Conservation (phyloP, 495 filamentous ascomycete genomes). For the Hypoxylon lienhwacheense region DNA sequence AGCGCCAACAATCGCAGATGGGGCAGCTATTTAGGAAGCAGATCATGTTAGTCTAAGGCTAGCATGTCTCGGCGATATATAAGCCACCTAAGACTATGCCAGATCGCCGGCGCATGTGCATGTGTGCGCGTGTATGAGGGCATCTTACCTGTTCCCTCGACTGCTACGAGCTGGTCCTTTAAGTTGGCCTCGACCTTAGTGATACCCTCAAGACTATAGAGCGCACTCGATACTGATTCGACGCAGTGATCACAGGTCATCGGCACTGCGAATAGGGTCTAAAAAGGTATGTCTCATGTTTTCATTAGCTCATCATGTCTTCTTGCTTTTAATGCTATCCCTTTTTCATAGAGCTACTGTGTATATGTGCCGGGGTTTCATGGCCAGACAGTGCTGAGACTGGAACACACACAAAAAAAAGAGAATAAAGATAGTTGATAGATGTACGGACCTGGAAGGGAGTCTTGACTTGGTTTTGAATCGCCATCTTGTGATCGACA, state of each 20-base stretch:
- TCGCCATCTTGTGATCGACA: conserved; percentile 23
- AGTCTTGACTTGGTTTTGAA: conserved; percentile 42
- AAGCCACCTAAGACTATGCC: neutral
- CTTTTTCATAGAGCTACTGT: neutral
- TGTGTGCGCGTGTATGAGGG: neutral
- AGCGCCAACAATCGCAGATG: conserved; percentile 82
- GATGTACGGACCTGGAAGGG: conserved; percentile 50
- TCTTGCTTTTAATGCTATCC: neutral
- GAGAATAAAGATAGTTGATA: conserved; percentile 2
- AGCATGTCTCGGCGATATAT: neutral
- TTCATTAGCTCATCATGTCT: conserved; percentile 28
- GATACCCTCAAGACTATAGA: conserved; percentile 74
- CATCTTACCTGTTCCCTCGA: conserved; percentile 66
- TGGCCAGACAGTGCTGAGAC: conserved; percentile 36
- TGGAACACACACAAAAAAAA: neutral
- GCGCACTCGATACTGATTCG: conserved; percentile 74
- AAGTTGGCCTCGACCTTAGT: conserved; percentile 67
- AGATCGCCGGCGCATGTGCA: too few species aligned
- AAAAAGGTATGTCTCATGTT: conserved; percentile 23
- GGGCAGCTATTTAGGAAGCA: conserved; percentile 58
- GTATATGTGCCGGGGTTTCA: neutral
- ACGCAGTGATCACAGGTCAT: conserved; percentile 88
- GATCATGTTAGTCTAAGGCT: conserved; percentile 10
- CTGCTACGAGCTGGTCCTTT: conserved; percentile 64
- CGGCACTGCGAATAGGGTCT: conserved; percentile 94